phyloP scores from a whole-genome alignment of 345 rosid genomes.

The Populus davidiana region DNA sequence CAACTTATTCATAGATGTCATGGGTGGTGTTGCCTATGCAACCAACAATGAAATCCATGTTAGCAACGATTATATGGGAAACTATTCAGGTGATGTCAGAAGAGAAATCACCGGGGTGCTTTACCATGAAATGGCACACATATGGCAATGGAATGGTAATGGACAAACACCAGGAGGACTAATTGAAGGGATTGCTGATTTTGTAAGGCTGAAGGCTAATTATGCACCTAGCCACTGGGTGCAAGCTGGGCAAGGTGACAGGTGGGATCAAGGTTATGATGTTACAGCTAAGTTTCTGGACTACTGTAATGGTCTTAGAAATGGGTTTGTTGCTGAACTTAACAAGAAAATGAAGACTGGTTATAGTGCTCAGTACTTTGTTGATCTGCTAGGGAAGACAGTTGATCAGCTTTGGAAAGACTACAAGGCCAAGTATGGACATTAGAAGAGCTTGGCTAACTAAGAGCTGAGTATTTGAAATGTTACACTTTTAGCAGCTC shows the following conservation, averaged over 20 bases:
- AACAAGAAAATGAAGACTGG: slow-evolving; percentile 62
- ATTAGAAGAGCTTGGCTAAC: background rate
- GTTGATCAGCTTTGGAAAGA: slow-evolving; percentile 69
- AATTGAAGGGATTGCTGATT: slow-evolving; percentile 68
- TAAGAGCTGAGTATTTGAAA: background rate
- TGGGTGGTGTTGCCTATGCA: slow-evolving; percentile 27
- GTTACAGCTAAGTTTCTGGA: slow-evolving; percentile 66
- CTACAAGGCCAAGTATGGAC: slow-evolving; percentile 59
- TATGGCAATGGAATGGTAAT: slow-evolving; percentile 76
- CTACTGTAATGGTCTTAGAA: slow-evolving; percentile 45
- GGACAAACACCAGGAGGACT: slow-evolving; percentile 44
- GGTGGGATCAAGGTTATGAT: slow-evolving; percentile 75
- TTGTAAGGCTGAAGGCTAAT: slow-evolving; percentile 56
- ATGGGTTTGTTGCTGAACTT: slow-evolving; percentile 65
- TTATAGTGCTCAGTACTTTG: slow-evolving; percentile 42
- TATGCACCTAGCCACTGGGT: slow-evolving; percentile 57
- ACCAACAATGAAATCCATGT: slow-evolving; percentile 20
- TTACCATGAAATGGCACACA: slow-evolving; percentile 64
- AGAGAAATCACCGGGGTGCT: slow-evolving; percentile 53
- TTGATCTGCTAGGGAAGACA: slow-evolving; percentile 55
- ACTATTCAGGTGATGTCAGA: slow-evolving; percentile 37
- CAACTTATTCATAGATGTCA: slow-evolving; percentile 23
- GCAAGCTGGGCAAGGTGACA: slow-evolving; percentile 49
- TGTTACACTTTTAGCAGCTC: background rate
- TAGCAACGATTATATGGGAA: slow-evolving; percentile 16